These are phyloP conservation scores for Schizophyllum amplum DNA, from an alignment of 1,284 basidiomycete genomes.

Conservation along the genomic window DNA sequence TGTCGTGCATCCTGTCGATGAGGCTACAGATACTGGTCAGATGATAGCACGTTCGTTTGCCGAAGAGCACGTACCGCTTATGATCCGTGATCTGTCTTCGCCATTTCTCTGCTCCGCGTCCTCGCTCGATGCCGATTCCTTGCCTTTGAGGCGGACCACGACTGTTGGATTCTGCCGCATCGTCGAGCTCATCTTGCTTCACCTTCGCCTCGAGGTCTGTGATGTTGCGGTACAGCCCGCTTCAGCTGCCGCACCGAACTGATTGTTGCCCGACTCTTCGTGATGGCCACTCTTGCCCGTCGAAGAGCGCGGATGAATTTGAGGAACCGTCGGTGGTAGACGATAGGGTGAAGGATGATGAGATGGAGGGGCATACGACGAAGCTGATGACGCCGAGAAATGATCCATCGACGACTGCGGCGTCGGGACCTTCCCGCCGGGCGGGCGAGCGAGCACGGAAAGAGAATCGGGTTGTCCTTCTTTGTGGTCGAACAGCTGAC, in stretches of 20 bases:
- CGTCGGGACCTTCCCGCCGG: constrained; percentile 27
- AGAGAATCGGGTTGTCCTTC: constrained; percentile 83
- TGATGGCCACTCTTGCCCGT: constrained; percentile 31
- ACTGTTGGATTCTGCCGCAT: constrained; percentile 34
- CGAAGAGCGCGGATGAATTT: constrained; percentile 60
- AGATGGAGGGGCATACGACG: constrained; percentile 68
- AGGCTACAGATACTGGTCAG: constrained; percentile 42
- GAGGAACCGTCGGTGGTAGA: constrained; percentile 71
- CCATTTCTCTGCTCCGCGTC: constrained; percentile 63
- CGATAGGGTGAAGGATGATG: constrained; percentile 73
- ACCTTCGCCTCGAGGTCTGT: constrained; percentile 66
- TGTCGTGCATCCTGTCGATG: constrained; percentile 82
- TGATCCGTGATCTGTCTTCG: constrained; percentile 57
- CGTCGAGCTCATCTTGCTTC: constrained; percentile 52
- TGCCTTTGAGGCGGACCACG: constrained; percentile 50
- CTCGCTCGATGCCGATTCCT: constrained; percentile 24
- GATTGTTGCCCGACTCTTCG: constrained; percentile 52
- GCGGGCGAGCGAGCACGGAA: constrained; percentile 48
- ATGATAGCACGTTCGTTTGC: constrained; percentile 7
- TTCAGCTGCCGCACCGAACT: constrained; percentile 73
- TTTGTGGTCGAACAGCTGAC: constrained; percentile 75
- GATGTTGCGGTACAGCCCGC: constrained; percentile 70
- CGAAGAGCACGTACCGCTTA: constrained; percentile 45
- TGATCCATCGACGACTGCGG: constrained; percentile 43
- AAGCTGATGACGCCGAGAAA: constrained; percentile 67